Evolutionary conservation across 116 monocot species (phyloP), one percentile per base, ranked within the genome.

Genomic region (Trichopus zeylanicus): DNA sequence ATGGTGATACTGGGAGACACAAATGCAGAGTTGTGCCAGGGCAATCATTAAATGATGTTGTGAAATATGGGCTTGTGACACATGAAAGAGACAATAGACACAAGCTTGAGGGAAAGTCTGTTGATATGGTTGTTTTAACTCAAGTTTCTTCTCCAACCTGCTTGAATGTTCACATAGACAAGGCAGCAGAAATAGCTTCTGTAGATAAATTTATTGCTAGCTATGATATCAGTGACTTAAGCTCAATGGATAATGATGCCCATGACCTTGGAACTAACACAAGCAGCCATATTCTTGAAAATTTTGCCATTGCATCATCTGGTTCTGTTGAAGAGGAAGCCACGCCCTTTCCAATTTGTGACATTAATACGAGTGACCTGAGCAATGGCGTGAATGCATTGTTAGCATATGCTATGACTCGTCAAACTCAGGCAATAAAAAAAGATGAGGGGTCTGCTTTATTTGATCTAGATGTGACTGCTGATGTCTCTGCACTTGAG

Each of bases 71-170:
- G 25, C 59, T 10, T 5, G 31, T 24, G 24, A 16, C 29, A 29
- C 29, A 11, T 54, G 26, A 54, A 23, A 54, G 28, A 28, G 59
- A 26, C 9, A 56, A 16, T 42, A 42, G n/a, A n/a, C 18, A 51
- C 21, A 51, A 0, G 51, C 2, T 51, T 20, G 20, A 5, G 6
- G 51, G 15, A 2, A 56, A 38, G 18, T 18, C 20, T 23, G 3
- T 23, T 31, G 46, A 49, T 35, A 46, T 57, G 67, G 42, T 13
- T 51, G 23, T 48, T 25, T 19, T 57, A 29, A 3, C 11, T 62
- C 32, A 55, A 62, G 3, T 26, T 2, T n/a, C 13, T 27, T 56
- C 59, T 60, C 1, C 25, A 16, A 2, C 53, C 46, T 53, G 19
- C 22, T 29, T 21, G 23, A 48, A 51, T 51, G 48, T 19, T 34